A percentile compares a stretch with the other conserved stretches of the same genome.
Conservation (phyloP, 2,329 filamentous ascomycete genomes). For the Penicillium hordei region DNA sequence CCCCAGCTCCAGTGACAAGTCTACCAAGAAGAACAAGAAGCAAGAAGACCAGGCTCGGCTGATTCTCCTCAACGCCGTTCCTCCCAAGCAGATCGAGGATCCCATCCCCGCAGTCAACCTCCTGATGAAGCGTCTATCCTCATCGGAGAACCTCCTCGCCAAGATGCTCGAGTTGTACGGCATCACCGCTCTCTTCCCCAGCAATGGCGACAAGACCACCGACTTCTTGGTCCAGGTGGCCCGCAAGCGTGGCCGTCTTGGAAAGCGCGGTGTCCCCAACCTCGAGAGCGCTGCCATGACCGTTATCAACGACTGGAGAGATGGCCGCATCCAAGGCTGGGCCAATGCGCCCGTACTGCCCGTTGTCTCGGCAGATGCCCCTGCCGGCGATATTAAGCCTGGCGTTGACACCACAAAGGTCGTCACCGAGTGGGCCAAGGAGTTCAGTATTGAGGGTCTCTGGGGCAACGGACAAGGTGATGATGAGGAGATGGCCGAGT, state of each 20-base stretch:
- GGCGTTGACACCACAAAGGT: slow-evolving; percentile 75
- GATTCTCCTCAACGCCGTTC: slow-evolving; percentile 85
- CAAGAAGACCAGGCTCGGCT: slow-evolving; percentile 78
- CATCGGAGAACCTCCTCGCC: slow-evolving; percentile 69
- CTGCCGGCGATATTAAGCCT: slow-evolving; percentile 31
- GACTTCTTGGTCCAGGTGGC: slow-evolving; percentile 96
- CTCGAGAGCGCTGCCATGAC: slow-evolving; percentile 83
- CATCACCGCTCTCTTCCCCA: slow-evolving; percentile 71
- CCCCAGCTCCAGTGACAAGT: slow-evolving; percentile 57
- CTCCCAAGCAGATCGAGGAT: slow-evolving; percentile 91
- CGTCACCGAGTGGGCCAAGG: slow-evolving; percentile 87
- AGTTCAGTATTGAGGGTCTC: slow-evolving; percentile 91
- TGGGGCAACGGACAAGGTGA: slow-evolving; percentile 67
- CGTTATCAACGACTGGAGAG: slow-evolving; percentile 94
- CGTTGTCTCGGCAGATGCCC: slow-evolving; percentile 44
- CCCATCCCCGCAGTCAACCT: slow-evolving; percentile 83
- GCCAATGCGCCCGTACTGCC: slow-evolving; percentile 70
- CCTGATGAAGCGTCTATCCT: slow-evolving; percentile 76
- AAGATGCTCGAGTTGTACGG: slow-evolving; percentile 83
- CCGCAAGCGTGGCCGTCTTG: slow-evolving; percentile 83
- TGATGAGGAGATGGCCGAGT: slow-evolving; percentile 44
- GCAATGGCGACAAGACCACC: slow-evolving; percentile 73
- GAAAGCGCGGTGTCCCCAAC: slow-evolving; percentile 88
- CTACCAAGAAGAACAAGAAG: slow-evolving; percentile 59
- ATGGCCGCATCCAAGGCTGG: slow-evolving; percentile 93